Conservation (phyloP, 2,329 filamentous ascomycete genomes). For the Orbilia brochopaga region DNA sequence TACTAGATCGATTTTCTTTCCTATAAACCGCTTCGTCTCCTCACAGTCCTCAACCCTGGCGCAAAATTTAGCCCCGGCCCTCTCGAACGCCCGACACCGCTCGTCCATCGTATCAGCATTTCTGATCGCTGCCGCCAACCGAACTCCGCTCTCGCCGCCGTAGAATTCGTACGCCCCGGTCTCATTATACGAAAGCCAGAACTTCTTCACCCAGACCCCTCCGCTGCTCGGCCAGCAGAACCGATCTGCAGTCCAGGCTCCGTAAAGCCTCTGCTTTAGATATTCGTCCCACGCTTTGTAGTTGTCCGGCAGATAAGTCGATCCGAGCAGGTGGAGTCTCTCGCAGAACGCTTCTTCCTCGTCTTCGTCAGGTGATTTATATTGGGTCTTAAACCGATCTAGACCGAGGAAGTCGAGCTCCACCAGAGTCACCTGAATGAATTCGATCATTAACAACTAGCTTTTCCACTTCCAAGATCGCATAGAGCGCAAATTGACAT, state of each 20-base stretch:
- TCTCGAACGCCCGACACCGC: constrained; percentile 25
- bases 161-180: no score
- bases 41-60: constrained; percentile 25
- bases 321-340: constrained; percentile 13
- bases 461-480: no score
- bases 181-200: no score
- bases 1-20: constrained; percentile 19
- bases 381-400: constrained; percentile 16
- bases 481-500: no score
- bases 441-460: no score
- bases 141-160: constrained; percentile 8
- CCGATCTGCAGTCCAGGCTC: no score
- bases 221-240: constrained; percentile 28
- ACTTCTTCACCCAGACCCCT: constrained; percentile 22
- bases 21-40: constrained; percentile 23
- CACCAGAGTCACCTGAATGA: constrained; percentile 15
- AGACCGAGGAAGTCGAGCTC: constrained; percentile 27
- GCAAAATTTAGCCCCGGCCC: constrained; percentile 22
- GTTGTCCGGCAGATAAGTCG: background rate
- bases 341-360: constrained; percentile 29
- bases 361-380: constrained; percentile 10
- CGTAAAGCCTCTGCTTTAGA: no score
- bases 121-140: constrained; percentile 20
- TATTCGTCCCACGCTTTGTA: background rate
- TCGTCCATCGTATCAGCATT: constrained; percentile 32